phyloP scores from a whole-genome alignment of 345 rosid genomes.

The Streptanthus diversifolius region DNA sequence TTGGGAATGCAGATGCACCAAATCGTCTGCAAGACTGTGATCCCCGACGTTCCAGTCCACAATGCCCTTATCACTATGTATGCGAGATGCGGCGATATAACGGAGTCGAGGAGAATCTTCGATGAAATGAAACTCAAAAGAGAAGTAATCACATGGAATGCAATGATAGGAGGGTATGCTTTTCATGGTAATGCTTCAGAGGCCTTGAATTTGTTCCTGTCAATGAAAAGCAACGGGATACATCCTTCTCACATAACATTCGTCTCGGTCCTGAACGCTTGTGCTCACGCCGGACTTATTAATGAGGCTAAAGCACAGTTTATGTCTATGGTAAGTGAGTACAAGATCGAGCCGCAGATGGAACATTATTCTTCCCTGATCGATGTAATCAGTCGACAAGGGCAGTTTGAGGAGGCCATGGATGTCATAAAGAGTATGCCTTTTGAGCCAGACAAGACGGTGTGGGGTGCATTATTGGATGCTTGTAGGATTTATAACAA shows the following conservation, averaged over 20 bases:
- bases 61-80: conserved; percentile 71
- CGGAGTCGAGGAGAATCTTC: conserved; percentile 48
- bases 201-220: conserved; percentile 49
- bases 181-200: conserved; percentile 58
- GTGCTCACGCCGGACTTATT: conserved; percentile 64
- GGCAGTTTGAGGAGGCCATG: conserved; percentile 61
- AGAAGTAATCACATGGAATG: conserved; percentile 78
- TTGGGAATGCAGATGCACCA: conserved; percentile 74
- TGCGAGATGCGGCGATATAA: conserved; percentile 60
- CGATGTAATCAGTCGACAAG: conserved; percentile 51
- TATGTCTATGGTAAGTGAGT: conserved; percentile 49
- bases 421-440: conserved; percentile 54
- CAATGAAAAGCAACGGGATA: conserved; percentile 49
- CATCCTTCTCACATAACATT: conserved; percentile 63
- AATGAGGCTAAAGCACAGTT: conserved; percentile 54
- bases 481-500: conserved; percentile 62
- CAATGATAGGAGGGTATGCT: conserved; percentile 81
- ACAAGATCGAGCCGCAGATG: conserved; percentile 48
- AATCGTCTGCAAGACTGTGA: conserved; percentile 44
- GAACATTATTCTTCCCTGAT: conserved; percentile 68
- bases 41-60: conserved; percentile 54
- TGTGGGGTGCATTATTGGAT: conserved; percentile 78
- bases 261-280: conserved; percentile 61
- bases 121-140: conserved; percentile 42
- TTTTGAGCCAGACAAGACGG: conserved; percentile 55